Evolutionary conservation across 371 early-diverging fungal genomes (phyloP).

Genomic region (Mortierella sp.): DNA sequence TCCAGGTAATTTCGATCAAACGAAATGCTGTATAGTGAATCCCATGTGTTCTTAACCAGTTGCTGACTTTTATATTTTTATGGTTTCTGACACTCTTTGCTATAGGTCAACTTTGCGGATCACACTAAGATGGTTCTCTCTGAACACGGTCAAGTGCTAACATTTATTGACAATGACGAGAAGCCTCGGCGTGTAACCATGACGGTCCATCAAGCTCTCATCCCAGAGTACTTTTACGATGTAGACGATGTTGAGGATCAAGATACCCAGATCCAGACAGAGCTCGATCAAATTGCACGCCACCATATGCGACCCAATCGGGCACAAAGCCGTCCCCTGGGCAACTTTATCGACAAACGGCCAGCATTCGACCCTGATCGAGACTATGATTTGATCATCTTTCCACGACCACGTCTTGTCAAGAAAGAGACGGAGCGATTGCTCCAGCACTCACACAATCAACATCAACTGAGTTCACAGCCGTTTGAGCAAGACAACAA

Average conservation of each 20-base stretch:
- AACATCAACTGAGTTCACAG: conserved; percentile 4
- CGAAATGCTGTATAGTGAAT: background rate
- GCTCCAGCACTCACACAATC: background rate
- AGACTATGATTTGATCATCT: conserved; percentile 21
- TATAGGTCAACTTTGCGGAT: conserved; percentile 52
- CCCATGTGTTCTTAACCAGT: background rate
- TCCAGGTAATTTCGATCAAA: conserved; percentile 28
- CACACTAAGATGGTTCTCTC: conserved; percentile 46
- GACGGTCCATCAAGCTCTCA: conserved; percentile 34
- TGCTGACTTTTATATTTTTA: background rate
- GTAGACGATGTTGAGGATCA: conserved; percentile 22
- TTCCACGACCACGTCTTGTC: conserved; percentile 18
- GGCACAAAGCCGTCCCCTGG: background rate
- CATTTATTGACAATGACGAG: conserved; percentile 33
- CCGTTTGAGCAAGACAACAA: background rate
- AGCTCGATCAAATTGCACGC: conserved; percentile 18
- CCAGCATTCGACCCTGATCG: conserved; percentile 12
- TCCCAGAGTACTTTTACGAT: conserved; percentile 40
- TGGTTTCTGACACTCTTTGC: background rate
- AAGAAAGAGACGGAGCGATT: background rate
- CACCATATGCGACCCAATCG: background rate
- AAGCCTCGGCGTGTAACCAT: conserved; percentile 35
- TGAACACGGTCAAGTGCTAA: conserved; percentile 32
- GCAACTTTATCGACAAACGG: background rate
- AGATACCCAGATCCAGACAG: conserved; percentile 8